A percentile compares a stretch with the other conserved stretches of the same genome.
phyloP scores from a whole-genome alignment of 257 asterid genomes.

The Solanum habrochaites region DNA sequence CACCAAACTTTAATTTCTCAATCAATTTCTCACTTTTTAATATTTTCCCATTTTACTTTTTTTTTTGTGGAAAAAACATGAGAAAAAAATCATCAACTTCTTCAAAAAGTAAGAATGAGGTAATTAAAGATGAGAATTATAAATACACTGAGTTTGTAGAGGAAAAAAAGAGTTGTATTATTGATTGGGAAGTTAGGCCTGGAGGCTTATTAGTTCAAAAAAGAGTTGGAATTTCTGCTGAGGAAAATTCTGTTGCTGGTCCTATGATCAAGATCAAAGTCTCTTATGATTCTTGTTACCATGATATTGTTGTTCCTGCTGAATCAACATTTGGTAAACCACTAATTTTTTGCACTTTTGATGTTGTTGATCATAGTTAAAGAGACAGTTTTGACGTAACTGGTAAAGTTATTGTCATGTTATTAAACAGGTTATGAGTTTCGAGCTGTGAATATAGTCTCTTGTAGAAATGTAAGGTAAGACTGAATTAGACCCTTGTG shows the following conservation, averaged over 20 bases:
- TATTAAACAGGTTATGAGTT: background rate
- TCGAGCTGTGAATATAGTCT: background rate
- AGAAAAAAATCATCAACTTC: slow-evolving; percentile 3
- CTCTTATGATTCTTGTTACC: slow-evolving; percentile 14
- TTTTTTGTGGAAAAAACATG: background rate
- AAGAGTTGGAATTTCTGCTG: background rate
- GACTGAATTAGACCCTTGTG: background rate
- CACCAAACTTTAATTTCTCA: slow-evolving; percentile 4
- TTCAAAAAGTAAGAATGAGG: slow-evolving; percentile 4
- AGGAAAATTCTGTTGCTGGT: background rate
- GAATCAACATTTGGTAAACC: slow-evolving; percentile 20
- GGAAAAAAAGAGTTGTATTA: background rate
- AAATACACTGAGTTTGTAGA: background rate
- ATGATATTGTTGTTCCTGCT: slow-evolving; percentile 9
- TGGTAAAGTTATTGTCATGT: no score
- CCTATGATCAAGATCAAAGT: slow-evolving; percentile 23
- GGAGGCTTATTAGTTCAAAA: slow-evolving; percentile 22
- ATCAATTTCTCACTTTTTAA: background rate
- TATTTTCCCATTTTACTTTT: background rate
- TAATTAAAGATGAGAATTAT: background rate
- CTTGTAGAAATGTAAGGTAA: background rate
- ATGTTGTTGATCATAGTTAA: background rate
- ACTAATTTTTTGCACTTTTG: background rate
- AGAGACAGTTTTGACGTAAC: background rate
- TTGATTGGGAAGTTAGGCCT: slow-evolving; percentile 26